Conservation (phyloP, 495 filamentous ascomycete genomes). For the Annulohypoxylon nitens region DNA sequence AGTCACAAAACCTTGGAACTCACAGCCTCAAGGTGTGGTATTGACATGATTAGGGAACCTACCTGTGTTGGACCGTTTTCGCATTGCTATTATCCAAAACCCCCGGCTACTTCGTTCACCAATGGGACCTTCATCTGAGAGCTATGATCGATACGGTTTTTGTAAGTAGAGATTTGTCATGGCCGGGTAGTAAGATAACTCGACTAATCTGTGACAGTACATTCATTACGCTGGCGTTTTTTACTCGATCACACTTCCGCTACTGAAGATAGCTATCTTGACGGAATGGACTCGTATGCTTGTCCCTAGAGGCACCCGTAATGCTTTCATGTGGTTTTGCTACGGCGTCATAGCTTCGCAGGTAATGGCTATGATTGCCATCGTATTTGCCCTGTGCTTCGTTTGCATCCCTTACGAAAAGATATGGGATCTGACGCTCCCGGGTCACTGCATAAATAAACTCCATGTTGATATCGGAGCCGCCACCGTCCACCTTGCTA, state of each 20-base stretch:
- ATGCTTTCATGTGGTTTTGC: conserved; percentile 50
- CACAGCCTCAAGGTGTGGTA: not conserved
- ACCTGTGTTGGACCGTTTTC: conserved; percentile 35
- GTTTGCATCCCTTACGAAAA: conserved; percentile 59
- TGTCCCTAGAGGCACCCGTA: conserved; percentile 43
- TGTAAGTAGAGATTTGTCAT: conserved; percentile 24
- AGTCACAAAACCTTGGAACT: not conserved
- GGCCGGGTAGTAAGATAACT: not conserved
- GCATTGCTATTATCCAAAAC: conserved; percentile 23
- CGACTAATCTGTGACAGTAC: conserved; percentile 19
- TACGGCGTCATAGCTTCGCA: conserved; percentile 48
- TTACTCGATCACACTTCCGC: conserved; percentile 40
- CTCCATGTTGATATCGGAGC: conserved; percentile 38
- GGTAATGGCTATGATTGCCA: conserved; percentile 45
- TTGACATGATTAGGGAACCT: conserved; percentile 35
- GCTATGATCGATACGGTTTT: conserved; percentile 35
- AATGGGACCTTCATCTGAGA: conserved; percentile 45
- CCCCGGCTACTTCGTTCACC: conserved; percentile 52
- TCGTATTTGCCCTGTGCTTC: conserved; percentile 42
- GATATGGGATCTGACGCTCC: conserved; percentile 49
- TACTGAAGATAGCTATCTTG: conserved; percentile 44
- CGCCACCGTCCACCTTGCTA: conserved; percentile 49
- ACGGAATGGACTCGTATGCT: conserved; percentile 46
- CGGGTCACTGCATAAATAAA: conserved; percentile 43
- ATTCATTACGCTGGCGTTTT: conserved; percentile 38